Evolutionary conservation across 345 rosid species (phyloP).

Genomic region (Populus davidiana): DNA sequence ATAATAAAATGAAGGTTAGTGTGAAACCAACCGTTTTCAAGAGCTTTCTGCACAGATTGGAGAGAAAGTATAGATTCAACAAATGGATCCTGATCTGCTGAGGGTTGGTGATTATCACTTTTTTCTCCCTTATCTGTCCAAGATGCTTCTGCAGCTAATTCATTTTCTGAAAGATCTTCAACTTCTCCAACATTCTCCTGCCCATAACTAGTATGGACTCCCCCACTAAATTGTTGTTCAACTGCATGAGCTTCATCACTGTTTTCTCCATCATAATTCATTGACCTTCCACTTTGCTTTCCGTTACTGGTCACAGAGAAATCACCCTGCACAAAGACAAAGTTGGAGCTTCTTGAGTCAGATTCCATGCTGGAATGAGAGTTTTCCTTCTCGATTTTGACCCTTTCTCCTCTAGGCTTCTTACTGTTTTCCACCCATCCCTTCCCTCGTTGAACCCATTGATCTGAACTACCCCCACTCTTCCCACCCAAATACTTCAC

Average conservation of each 20-base stretch:
- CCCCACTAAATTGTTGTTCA: slow-evolving; percentile 38
- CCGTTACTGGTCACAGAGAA: slow-evolving; percentile 49
- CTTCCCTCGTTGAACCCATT: slow-evolving; percentile 49
- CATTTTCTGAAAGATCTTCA: slow-evolving; percentile 42
- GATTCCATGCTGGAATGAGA: slow-evolving; percentile 84
- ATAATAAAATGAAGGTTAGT: not conserved
- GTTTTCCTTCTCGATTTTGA: slow-evolving; percentile 74
- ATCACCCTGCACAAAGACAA: slow-evolving; percentile 70
- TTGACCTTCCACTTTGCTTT: slow-evolving; percentile 39
- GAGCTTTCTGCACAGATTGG: slow-evolving; percentile 61
- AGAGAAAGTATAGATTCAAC: slow-evolving; percentile 46
- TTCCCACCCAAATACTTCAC: slow-evolving; percentile 46
- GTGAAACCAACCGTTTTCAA: slow-evolving; percentile 47
- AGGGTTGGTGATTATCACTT: slow-evolving; percentile 32
- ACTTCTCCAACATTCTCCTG: slow-evolving; percentile 40
- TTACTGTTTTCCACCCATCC: slow-evolving; percentile 51
- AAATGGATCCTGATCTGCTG: slow-evolving; percentile 53
- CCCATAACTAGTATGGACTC: slow-evolving; percentile 37
- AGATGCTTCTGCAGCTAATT: slow-evolving; percentile 41
- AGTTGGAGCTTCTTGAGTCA: slow-evolving; percentile 82
- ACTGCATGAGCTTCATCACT: slow-evolving; percentile 45
- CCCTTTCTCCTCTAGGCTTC: slow-evolving; percentile 77
- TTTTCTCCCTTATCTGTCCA: slow-evolving; percentile 45
- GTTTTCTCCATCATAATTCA: slow-evolving; percentile 53
- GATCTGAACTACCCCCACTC: slow-evolving; percentile 38